A percentile compares a stretch with the other conserved stretches of the same genome.
Evolutionary conservation across 2,329 filamentous ascomycete genomes (phyloP).

Genomic region (Ceratocystis harringtonii): DNA sequence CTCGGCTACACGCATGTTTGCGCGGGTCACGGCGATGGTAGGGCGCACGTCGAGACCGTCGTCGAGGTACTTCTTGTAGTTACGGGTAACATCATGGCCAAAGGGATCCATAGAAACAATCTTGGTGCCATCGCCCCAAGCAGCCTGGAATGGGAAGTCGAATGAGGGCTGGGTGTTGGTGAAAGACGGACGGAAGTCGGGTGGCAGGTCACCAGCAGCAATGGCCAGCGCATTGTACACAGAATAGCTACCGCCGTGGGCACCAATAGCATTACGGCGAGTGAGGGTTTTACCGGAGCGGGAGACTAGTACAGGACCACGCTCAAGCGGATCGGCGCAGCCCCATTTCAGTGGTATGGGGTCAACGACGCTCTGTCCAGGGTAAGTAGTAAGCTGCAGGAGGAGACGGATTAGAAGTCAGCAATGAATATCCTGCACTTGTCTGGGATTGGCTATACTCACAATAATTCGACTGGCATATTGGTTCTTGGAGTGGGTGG

Average conservation of each 20-base stretch:
- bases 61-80: slow-evolving; percentile 12
- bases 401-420: not conserved
- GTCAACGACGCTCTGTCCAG: slow-evolving; percentile 21
- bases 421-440: not conserved
- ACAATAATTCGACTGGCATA: slow-evolving; percentile 17
- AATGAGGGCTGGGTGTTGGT: slow-evolving; percentile 80
- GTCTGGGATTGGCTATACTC: not conserved
- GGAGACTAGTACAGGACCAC: slow-evolving; percentile 20
- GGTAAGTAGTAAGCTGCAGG: slow-evolving; percentile 20
- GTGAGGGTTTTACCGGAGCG: slow-evolving; percentile 19
- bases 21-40: slow-evolving; percentile 81
- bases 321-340: slow-evolving; percentile 17
- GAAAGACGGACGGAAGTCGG: slow-evolving; percentile 47
- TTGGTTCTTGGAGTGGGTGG: slow-evolving; percentile 10
- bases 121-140: slow-evolving; percentile 82
- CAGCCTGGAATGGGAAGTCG: slow-evolving; percentile 71
- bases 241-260: slow-evolving; percentile 70
- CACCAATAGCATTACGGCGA: slow-evolving; percentile 21
- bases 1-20: slow-evolving; percentile 89
- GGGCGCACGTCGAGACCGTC: slow-evolving; percentile 49
- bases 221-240: slow-evolving; percentile 91
- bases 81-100: slow-evolving; percentile 44
- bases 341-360: slow-evolving; percentile 20
- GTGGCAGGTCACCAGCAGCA: slow-evolving; percentile 74
- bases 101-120: slow-evolving; percentile 96